These are phyloP conservation scores for Phaeosphaeriaceae sp. DNA, from an alignment of 2,329 filamentous ascomycete species.

Conservation along the genomic window DNA sequence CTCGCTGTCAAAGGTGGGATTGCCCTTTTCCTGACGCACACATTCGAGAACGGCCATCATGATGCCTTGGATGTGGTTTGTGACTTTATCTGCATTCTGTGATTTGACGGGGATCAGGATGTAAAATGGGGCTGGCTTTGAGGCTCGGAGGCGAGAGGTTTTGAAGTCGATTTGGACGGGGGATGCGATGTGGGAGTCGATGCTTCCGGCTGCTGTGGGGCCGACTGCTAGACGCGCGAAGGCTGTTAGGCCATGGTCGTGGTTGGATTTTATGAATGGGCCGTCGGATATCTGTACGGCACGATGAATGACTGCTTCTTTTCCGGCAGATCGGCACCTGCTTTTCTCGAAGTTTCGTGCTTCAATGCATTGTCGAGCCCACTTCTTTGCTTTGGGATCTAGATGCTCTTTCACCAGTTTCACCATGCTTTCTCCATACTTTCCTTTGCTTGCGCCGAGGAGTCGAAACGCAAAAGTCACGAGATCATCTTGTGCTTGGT, in stretches of 20 bases:
- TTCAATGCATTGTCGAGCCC: constrained; percentile 33
- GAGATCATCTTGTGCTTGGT: constrained; percentile 36
- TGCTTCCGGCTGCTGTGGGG: constrained; percentile 16
- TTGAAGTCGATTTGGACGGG: constrained; percentile 30
- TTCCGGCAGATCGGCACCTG: constrained; percentile 24
- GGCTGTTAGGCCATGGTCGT: constrained; percentile 16
- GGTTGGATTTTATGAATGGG: constrained; percentile 26
- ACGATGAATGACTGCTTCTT: constrained; percentile 29
- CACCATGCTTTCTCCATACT: constrained; percentile 27
- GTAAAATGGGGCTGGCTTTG: constrained; percentile 23
- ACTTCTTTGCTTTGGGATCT: constrained; percentile 22
- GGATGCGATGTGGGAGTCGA: constrained; percentile 24
- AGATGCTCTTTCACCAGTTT: constrained; percentile 33
- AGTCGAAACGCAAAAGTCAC: constrained; percentile 38
- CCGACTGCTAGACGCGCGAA: constrained; percentile 38
- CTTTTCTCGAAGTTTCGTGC: constrained; percentile 26
- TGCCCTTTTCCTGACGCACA: constrained; percentile 30
- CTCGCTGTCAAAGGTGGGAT: constrained; percentile 16
- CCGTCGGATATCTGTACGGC: constrained; percentile 35
- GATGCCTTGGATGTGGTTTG: constrained; percentile 32
- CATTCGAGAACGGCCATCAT: constrained; percentile 42
- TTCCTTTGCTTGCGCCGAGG: constrained; percentile 24
- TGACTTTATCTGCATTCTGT: constrained; percentile 25
- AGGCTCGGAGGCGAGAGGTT: constrained; percentile 17
- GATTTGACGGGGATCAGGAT: constrained; percentile 26